Evolutionary conservation across 768 basidiomycete genomes (phyloP).

Genomic region (Mycena filopes): DNA sequence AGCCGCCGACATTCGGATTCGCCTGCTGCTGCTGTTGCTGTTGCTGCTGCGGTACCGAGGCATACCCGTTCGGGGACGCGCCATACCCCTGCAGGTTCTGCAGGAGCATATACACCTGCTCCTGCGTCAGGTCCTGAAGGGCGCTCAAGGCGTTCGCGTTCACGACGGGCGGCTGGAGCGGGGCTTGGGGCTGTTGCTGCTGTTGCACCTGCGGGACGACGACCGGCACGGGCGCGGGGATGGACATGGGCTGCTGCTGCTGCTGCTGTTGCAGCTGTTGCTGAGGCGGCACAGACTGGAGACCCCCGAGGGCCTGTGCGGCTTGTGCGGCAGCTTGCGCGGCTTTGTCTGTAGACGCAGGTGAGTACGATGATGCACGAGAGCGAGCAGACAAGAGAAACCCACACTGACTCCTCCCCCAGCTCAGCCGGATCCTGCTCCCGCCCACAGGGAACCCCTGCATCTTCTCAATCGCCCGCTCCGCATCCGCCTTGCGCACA

Average conservation of each 20-base stretch:
- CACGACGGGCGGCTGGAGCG: too few species aligned
- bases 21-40: background rate
- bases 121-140: slow-evolving; percentile 53
- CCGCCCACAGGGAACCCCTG: slow-evolving; percentile 96
- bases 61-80: slow-evolving; percentile 19
- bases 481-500: slow-evolving; percentile 90
- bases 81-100: slow-evolving; percentile 60
- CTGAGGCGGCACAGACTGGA: slow-evolving; percentile 37
- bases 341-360: slow-evolving; percentile 73
- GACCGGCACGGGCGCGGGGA: background rate
- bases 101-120: slow-evolving; percentile 71
- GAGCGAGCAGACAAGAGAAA: slow-evolving; percentile 19
- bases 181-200: too few species aligned
- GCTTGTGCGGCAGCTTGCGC: slow-evolving; percentile 90
- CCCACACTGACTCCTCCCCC: slow-evolving; percentile 94
- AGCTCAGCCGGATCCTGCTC: slow-evolving; percentile 89
- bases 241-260: background rate
- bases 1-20: too few species aligned
- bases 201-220: slow-evolving; percentile 13
- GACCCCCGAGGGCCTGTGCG: slow-evolving; percentile 78
- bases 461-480: slow-evolving; percentile 95
- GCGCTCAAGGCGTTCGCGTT: too few species aligned
- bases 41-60: slow-evolving; percentile 19
- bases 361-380: background rate
- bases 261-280: too few species aligned